Evolutionary conservation across 257 asterid species (phyloP).

Genomic region (Capsicum chinense): DNA sequence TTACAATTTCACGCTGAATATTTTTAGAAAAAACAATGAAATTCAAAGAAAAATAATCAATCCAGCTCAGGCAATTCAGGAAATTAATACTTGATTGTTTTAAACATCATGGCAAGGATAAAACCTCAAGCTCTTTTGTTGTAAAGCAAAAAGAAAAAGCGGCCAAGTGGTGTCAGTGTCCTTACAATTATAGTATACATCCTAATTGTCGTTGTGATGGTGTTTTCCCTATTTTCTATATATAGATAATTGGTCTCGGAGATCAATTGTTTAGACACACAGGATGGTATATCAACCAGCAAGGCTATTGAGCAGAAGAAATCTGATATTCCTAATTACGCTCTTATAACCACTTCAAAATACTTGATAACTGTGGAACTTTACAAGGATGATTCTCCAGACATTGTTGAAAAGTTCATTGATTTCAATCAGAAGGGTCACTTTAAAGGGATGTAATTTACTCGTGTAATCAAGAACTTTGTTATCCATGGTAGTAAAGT

Average conservation of each 20-base stretch:
- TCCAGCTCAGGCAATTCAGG: neutral
- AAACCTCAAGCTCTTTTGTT: slow-evolving; percentile 60
- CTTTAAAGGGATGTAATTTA: slow-evolving; percentile 82
- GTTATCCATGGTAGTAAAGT: neutral
- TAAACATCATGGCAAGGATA: slow-evolving; percentile 49
- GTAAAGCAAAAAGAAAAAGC: slow-evolving; percentile 61
- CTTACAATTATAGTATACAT: slow-evolving; percentile 42
- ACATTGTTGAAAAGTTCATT: slow-evolving; percentile 68
- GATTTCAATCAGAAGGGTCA: slow-evolving; percentile 69
- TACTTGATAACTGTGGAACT: slow-evolving; percentile 86
- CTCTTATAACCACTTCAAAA: slow-evolving; percentile 78
- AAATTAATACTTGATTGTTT: slow-evolving; percentile 15
- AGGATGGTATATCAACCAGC: slow-evolving; percentile 9
- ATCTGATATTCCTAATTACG: slow-evolving; percentile 68
- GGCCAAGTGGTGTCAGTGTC: slow-evolving; percentile 43
- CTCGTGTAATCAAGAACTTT: slow-evolving; percentile 82
- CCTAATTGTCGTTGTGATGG: slow-evolving; percentile 41
- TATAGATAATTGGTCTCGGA: slow-evolving; percentile 47
- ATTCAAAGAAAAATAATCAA: too few relatives aligned
- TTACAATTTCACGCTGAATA: too few relatives aligned
- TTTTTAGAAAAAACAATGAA: too few relatives aligned
- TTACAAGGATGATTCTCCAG: slow-evolving; percentile 86
- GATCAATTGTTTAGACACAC: slow-evolving; percentile 36
- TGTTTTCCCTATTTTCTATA: slow-evolving; percentile 49
- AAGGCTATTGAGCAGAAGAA: slow-evolving; percentile 44